A percentile compares a stretch with the other conserved stretches of the same genome.
These are phyloP conservation scores for Fusarium udum DNA, from an alignment of 2,329 filamentous ascomycete species.

Conservation along the genomic window DNA sequence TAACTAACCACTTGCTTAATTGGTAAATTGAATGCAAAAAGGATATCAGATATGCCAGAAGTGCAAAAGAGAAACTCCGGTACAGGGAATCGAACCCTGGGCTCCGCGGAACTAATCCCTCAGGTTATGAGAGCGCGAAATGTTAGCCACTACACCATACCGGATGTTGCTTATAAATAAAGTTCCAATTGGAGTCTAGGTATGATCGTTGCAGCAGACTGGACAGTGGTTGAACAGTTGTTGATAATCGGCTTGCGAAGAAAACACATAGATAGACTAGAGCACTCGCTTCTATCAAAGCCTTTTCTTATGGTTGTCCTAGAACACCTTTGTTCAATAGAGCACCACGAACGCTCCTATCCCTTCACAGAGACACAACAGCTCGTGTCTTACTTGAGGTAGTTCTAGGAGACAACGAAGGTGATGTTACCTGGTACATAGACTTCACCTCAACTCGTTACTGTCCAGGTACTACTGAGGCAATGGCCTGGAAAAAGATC, in stretches of 20 bases:
- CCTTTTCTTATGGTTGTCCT: not conserved
- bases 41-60: not conserved
- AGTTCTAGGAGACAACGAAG: too few species aligned
- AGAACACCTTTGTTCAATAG: too few species aligned
- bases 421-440: not conserved
- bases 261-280: accelerated
- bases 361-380: not conserved
- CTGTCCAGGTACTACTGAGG: not conserved
- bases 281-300: too few species aligned
- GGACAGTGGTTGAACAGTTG: not conserved
- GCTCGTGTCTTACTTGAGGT: not conserved
- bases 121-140: constrained; percentile 46
- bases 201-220: accelerated
- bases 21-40: not conserved
- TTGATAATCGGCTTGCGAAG: accelerated
- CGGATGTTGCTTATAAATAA: constrained; percentile 17
- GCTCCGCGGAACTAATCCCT: constrained; percentile 40
- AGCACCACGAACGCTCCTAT: not conserved
- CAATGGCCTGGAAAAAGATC: not conserved
- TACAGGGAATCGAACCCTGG: constrained; percentile 45
- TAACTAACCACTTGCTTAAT: not conserved
- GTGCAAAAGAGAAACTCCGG: constrained; percentile 28
- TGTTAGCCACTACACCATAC: constrained; percentile 50
- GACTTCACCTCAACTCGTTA: not conserved
- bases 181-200: accelerated